Percentiles rank a stretch among this genome's conserved stretches.
phyloP scores from a whole-genome alignment of 495 filamentous ascomycete species.

The Corynascus novoguineensis region DNA sequence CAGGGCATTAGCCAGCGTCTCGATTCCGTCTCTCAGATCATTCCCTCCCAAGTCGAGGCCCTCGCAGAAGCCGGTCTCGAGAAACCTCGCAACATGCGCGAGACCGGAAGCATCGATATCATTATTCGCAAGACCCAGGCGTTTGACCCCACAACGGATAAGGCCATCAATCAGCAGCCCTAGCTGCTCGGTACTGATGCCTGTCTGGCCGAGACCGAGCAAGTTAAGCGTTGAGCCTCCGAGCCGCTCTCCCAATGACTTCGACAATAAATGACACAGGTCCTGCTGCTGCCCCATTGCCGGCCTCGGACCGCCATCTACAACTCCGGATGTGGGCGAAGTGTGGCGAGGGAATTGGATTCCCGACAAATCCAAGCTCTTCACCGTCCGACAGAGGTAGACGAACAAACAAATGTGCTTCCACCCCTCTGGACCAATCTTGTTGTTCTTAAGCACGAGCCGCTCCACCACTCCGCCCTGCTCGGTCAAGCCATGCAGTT shows the following conservation, averaged over 20 bases:
- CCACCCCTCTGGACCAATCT: slow-evolving; percentile 83
- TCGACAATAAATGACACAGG: slow-evolving; percentile 53
- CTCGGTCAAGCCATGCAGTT: slow-evolving; percentile 29
- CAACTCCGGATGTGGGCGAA: slow-evolving; percentile 6
- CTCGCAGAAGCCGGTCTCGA: slow-evolving; percentile 70
- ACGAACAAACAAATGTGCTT: slow-evolving; percentile 84
- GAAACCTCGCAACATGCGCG: slow-evolving; percentile 67
- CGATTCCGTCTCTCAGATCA: slow-evolving; percentile 62
- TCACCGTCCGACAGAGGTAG: slow-evolving; percentile 80
- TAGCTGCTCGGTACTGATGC: slow-evolving; percentile 62
- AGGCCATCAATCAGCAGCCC: slow-evolving; percentile 69
- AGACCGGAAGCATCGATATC: slow-evolving; percentile 65
- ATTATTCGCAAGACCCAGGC: slow-evolving; percentile 80
- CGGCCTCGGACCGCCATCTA: slow-evolving; percentile 4
- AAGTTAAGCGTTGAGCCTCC: slow-evolving; percentile 74
- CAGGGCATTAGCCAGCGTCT: slow-evolving; percentile 58
- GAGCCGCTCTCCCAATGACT: slow-evolving; percentile 69
- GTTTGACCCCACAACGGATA: slow-evolving; percentile 63
- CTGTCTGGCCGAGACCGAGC: slow-evolving; percentile 75
- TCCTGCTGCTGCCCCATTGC: slow-evolving; percentile 22
- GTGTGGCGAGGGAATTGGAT: slow-evolving; percentile 64
- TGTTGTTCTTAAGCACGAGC: slow-evolving; percentile 85
- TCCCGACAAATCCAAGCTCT: slow-evolving; percentile 78
- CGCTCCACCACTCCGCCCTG: slow-evolving; percentile 75
- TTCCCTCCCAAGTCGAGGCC: slow-evolving; percentile 95